Evolutionary conservation across 805 yeast species (phyloP).

Genomic region (Nakazawaea holstii): DNA sequence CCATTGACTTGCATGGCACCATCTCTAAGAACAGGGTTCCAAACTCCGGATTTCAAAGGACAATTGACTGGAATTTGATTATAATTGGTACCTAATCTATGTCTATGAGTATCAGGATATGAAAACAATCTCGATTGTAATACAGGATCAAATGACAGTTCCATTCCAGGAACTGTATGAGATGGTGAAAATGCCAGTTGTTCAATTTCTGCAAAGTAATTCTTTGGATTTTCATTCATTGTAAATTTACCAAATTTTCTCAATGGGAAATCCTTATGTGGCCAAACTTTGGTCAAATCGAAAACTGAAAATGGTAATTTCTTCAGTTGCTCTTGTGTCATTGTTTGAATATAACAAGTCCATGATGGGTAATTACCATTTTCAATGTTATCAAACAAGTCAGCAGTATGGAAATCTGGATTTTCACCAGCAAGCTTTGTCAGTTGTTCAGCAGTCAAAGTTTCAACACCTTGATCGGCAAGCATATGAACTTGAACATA

Average conservation of each 20-base stretch:
- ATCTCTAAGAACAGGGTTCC: conserved; percentile 75
- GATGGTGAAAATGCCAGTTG: conserved; percentile 85
- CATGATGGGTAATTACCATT: conserved; percentile 76
- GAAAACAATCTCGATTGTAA: conserved; percentile 77
- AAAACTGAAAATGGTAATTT: conserved; percentile 74
- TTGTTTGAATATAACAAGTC: conserved; percentile 80
- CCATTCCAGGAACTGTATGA: conserved; percentile 79
- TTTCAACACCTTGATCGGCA: conserved; percentile 50
- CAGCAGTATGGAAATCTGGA: conserved; percentile 81
- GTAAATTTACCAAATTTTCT: conserved; percentile 79
- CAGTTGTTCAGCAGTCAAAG: conserved; percentile 61
- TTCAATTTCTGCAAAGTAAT: conserved; percentile 84
- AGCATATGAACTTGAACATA: conserved; percentile 76
- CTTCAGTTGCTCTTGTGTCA: conserved; percentile 80
- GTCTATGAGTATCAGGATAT: conserved; percentile 82
- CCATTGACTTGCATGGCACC: conserved; percentile 70
- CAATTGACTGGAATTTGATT: conserved; percentile 87
- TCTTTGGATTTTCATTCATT: conserved; percentile 77
- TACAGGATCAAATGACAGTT: conserved; percentile 80
- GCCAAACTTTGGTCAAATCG: conserved; percentile 92
- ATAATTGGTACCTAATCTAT: conserved; percentile 74
- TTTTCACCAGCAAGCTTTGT: conserved; percentile 62
- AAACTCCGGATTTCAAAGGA: conserved; percentile 54
- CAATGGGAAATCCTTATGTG: conserved; percentile 80
- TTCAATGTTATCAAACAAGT: conserved; percentile 73